A percentile compares a stretch with the other conserved stretches of the same genome.
These are phyloP conservation scores for Metrosideros polymorpha DNA, from an alignment of 441 rosid species.

Conservation along the genomic window DNA sequence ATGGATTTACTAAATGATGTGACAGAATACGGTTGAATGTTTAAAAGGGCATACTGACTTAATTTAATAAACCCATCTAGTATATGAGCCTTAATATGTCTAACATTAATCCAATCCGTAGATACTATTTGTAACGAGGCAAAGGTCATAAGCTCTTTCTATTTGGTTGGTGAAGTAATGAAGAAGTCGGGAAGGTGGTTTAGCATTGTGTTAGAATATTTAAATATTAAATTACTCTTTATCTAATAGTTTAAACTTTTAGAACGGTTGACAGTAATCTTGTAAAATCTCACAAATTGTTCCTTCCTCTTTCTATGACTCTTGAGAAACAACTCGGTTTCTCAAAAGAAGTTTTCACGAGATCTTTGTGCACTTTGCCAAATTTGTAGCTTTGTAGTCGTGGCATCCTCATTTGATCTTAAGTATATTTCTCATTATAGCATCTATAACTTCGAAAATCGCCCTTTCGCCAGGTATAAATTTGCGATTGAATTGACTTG, in stretches of 20 bases:
- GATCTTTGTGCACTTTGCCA: background rate
- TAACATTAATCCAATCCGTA: background rate
- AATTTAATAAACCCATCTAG: background rate
- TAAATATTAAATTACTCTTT: too few species aligned
- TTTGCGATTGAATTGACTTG: background rate
- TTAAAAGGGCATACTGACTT: background rate
- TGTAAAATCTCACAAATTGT: background rate
- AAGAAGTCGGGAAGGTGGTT: background rate
- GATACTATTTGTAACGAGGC: background rate
- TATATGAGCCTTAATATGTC: background rate
- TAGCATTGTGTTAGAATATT: background rate
- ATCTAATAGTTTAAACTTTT: too few species aligned
- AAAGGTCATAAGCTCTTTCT: background rate
- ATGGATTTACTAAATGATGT: background rate
- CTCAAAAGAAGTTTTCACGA: background rate
- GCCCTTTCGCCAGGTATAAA: background rate
- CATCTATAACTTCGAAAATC: background rate
- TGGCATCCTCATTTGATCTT: background rate
- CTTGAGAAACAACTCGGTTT: background rate
- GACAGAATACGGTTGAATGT: background rate
- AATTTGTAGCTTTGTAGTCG: background rate
- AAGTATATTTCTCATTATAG: background rate
- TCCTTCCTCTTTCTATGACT: background rate
- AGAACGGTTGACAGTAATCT: fast-evolving
- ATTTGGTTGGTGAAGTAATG: background rate